A percentile compares a stretch with the other conserved stretches of the same genome.
These are phyloP conservation scores for Smittium culicis DNA, from an alignment of 371 early-diverging fungal genomes.

Conservation along the genomic window DNA sequence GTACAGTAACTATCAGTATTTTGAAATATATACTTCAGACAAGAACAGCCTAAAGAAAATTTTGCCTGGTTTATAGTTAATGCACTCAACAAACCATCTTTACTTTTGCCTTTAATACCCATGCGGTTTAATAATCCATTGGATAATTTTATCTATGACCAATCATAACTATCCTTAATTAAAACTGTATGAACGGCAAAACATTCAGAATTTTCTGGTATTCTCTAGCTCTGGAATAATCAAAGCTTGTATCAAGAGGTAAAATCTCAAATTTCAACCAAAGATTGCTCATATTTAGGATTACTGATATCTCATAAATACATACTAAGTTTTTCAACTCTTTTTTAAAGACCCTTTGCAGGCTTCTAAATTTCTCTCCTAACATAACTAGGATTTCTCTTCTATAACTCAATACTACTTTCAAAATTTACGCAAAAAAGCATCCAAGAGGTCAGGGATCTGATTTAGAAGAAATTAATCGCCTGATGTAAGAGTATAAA, in stretches of 20 bases:
- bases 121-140: too few relatives aligned
- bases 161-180: too few relatives aligned
- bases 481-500: not conserved
- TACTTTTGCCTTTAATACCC: too few relatives aligned
- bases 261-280: not conserved
- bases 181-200: too few relatives aligned
- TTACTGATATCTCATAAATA: not conserved
- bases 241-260: not conserved
- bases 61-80: too few relatives aligned
- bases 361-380: not conserved
- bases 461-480: not conserved
- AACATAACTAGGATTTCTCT: not conserved
- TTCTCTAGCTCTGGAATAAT: too few relatives aligned
- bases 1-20: too few relatives aligned
- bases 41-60: too few relatives aligned
- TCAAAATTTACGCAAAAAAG: not conserved
- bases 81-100: too few relatives aligned
- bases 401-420: not conserved
- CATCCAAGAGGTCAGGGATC: not conserved
- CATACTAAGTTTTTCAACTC: not conserved
- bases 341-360: not conserved
- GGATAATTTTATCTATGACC: too few relatives aligned
- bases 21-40: too few relatives aligned
- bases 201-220: too few relatives aligned
- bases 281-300: not conserved